phyloP scores from a whole-genome alignment of 2,329 filamentous ascomycete genomes.

The Delphinella strobiligena region DNA sequence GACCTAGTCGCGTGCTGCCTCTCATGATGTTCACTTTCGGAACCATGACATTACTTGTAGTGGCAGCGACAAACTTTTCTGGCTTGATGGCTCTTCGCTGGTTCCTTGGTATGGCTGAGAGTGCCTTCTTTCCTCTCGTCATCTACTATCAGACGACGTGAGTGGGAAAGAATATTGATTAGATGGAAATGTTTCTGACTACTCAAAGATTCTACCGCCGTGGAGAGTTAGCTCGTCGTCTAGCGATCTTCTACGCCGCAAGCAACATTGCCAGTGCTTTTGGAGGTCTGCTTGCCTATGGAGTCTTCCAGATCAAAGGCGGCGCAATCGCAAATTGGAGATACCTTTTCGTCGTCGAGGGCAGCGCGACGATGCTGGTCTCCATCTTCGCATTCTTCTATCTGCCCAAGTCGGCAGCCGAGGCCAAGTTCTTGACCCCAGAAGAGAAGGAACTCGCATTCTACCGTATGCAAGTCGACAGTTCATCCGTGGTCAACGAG shows the following conservation, averaged over 20 bases:
- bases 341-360: constrained; percentile 54
- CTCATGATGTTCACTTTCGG: constrained; percentile 60
- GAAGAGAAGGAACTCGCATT: constrained; percentile 58
- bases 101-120: constrained; percentile 54
- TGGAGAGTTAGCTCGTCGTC: constrained; percentile 55
- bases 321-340: constrained; percentile 45
- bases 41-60: constrained; percentile 48
- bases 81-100: constrained; percentile 56
- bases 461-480: constrained; percentile 64
- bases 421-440: constrained; percentile 52
- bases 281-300: constrained; percentile 46
- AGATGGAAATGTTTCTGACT: no score
- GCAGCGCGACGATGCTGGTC: constrained; percentile 43
- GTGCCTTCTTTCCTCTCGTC: constrained; percentile 58
- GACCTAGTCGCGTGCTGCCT: constrained; percentile 51
- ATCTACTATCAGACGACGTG: constrained; percentile 44
- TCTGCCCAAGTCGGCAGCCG: constrained; percentile 51
- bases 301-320: constrained; percentile 46
- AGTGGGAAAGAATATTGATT: no score
- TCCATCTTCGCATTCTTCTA: constrained; percentile 56
- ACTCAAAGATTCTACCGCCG: constrained; percentile 63
- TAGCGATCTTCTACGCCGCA: constrained; percentile 66
- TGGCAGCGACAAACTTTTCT: constrained; percentile 46
- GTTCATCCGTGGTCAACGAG: constrained; percentile 51
- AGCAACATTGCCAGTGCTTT: constrained; percentile 62